Percentiles rank a stretch among this genome's conserved stretches.
These are phyloP conservation scores for Penicillium sp. DNA, from an alignment of 2,329 filamentous ascomycete species.

Conservation along the genomic window DNA sequence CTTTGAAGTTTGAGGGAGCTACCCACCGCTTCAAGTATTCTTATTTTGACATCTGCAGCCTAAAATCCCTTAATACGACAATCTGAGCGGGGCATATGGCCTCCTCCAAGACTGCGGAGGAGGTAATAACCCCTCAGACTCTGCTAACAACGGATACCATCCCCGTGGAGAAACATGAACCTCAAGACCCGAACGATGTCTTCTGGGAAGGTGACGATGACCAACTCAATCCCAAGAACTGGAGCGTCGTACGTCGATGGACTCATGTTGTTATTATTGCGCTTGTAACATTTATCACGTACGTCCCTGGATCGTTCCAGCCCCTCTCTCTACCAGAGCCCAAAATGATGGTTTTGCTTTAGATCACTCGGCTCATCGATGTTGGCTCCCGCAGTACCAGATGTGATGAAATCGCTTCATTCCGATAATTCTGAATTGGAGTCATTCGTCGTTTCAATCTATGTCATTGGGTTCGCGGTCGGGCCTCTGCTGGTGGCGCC, in stretches of 20 bases:
- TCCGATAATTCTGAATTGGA: neutral
- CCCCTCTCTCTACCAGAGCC: neutral
- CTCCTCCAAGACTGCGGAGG: neutral
- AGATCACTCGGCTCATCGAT: conserved; percentile 2
- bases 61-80: neutral
- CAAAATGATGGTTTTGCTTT: neutral
- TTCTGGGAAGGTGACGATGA: conserved; percentile 1
- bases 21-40: neutral
- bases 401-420: neutral
- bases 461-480: conserved; percentile 60
- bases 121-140: neutral
- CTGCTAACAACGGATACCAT: neutral
- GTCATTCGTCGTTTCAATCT: conserved; percentile 61
- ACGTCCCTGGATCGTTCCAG: neutral
- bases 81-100: neutral
- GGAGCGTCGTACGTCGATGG: neutral
- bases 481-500: conserved; percentile 62
- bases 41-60: neutral
- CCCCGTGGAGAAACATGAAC: neutral
- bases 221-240: neutral
- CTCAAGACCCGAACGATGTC: neutral
- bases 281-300: neutral
- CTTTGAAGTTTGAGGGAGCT: neutral
- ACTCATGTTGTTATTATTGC: neutral
- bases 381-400: neutral